Percentiles rank a stretch among this genome's conserved stretches.
Conservation (phyloP, 441 rosid genomes). For the Croton setiger region DNA sequence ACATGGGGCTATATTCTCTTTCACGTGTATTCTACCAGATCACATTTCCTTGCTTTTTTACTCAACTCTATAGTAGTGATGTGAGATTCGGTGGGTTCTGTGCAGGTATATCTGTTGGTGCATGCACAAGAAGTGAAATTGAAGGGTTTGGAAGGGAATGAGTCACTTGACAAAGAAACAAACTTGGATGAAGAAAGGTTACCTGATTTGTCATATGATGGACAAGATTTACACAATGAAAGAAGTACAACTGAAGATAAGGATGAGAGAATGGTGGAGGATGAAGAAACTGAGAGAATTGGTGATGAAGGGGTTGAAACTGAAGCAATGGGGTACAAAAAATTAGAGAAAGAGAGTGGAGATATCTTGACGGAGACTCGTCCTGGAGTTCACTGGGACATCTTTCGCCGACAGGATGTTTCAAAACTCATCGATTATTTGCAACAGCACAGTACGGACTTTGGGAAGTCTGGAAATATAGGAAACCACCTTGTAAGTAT, state of each 20-base stretch:
- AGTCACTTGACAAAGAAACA: conserved; percentile 31
- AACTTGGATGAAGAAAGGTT: conserved; percentile 31
- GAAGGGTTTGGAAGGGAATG: conserved; percentile 30
- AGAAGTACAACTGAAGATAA: conserved; percentile 28
- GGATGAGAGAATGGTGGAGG: conserved; percentile 37
- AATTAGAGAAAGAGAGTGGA: conserved; percentile 21
- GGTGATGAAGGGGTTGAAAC: conserved; percentile 16
- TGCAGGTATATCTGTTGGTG: conserved; percentile 81
- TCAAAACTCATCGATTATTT: conserved; percentile 63
- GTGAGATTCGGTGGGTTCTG: conserved; percentile 20
- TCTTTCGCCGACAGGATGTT: conserved; percentile 78
- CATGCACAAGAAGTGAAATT: conserved; percentile 59
- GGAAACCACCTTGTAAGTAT: conserved; percentile 50
- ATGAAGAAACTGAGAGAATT: conserved; percentile 24
- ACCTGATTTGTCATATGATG: conserved; percentile 38
- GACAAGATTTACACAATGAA: conserved; percentile 33
- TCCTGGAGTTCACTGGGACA: conserved; percentile 73
- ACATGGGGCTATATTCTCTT: neutral
- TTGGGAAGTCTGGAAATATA: conserved; percentile 34
- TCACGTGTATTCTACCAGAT: neutral
- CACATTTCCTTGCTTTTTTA: neutral
- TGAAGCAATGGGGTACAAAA: conserved; percentile 14
- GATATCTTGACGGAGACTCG: conserved; percentile 29
- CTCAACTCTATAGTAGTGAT: neutral
- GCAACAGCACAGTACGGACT: conserved; percentile 37